These are phyloP conservation scores for Wickerhamiella brachini DNA, from an alignment of 805 yeast genomes.

Conservation along the genomic window DNA sequence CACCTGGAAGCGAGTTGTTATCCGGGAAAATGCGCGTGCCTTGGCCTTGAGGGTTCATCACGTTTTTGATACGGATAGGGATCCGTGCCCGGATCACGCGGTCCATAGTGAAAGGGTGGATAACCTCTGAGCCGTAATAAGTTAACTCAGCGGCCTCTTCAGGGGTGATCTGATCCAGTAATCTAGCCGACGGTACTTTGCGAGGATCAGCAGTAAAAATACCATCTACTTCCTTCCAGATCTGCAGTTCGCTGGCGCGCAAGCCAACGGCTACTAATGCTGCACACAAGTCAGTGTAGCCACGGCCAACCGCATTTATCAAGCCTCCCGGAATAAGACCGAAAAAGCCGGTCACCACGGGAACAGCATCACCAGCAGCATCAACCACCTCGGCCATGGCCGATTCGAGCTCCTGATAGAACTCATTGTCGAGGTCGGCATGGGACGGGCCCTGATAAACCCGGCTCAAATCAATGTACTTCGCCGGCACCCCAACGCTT, in stretches of 20 bases:
- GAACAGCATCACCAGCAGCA: constrained; percentile 36
- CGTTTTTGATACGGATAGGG: constrained; percentile 94
- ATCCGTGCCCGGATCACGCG: constrained; percentile 93
- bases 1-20: constrained; percentile 72
- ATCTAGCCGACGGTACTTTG: constrained; percentile 79
- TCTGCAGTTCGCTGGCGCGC: constrained; percentile 85
- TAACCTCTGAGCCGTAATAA: constrained; percentile 94
- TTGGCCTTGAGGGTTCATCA: constrained; percentile 79
- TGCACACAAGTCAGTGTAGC: constrained; percentile 95
- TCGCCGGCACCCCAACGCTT: constrained; percentile 66
- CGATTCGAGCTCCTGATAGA: constrained; percentile 39
- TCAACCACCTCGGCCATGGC: constrained; percentile 36
- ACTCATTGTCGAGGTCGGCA: constrained; percentile 41
- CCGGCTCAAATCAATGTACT: constrained; percentile 64
- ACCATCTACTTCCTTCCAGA: constrained; percentile 99
- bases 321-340: constrained; percentile 95
- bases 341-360: constrained; percentile 91
- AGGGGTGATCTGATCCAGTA: constrained; percentile 81
- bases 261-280: constrained; percentile 90
- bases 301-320: constrained; percentile 86
- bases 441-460: constrained; percentile 28
- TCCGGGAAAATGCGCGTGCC: constrained; percentile 95
- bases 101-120: constrained; percentile 98
- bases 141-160: constrained; percentile 98
- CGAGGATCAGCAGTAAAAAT: constrained; percentile 98